Evolutionary conservation across 2,329 filamentous ascomycete genomes (phyloP).

Genomic region (Calonectria fujianensis): DNA sequence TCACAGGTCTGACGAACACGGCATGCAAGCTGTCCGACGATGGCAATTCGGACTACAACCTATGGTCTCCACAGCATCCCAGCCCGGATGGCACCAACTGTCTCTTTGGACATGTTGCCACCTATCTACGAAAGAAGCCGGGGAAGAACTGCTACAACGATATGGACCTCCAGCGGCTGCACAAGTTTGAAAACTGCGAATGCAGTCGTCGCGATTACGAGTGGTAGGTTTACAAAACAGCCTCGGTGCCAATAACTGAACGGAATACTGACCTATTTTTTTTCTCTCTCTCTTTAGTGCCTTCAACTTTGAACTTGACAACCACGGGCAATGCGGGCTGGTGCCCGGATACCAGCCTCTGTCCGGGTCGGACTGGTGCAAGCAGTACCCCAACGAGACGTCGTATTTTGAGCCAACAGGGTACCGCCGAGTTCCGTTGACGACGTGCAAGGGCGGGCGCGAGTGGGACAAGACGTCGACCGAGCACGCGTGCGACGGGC

Average conservation of each 20-base stretch:
- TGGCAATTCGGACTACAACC: slow-evolving; percentile 81
- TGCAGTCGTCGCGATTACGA: slow-evolving; percentile 93
- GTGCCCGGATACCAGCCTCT: slow-evolving; percentile 82
- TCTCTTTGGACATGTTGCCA: slow-evolving; percentile 91
- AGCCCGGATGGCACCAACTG: slow-evolving; percentile 82
- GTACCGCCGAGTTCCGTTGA: slow-evolving; percentile 91
- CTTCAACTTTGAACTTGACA: slow-evolving; percentile 92
- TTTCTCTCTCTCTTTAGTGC: slow-evolving; percentile 74
- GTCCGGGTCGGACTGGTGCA: slow-evolving; percentile 70
- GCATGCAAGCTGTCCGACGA: slow-evolving; percentile 81
- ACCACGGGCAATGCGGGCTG: slow-evolving; percentile 84
- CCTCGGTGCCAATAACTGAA: too few relatives aligned
- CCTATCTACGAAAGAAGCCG: slow-evolving; percentile 93
- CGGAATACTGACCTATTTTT: slow-evolving; percentile 39
- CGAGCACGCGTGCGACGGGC: slow-evolving; percentile 79
- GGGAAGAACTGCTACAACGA: slow-evolving; percentile 88
- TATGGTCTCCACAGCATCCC: slow-evolving; percentile 93
- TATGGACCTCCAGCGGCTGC: slow-evolving; percentile 80
- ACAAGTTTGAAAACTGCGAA: slow-evolving; percentile 85
- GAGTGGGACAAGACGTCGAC: slow-evolving; percentile 81
- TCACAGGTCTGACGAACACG: slow-evolving; percentile 84
- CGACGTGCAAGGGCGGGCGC: slow-evolving; percentile 86
- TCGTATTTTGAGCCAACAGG: slow-evolving; percentile 91
- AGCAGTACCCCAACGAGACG: slow-evolving; percentile 78
- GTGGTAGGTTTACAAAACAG: slow-evolving; percentile 77